Base-by-base conservation (phyloP, 176 grass and related monocot species). In the Carex cristatella region DNA sequence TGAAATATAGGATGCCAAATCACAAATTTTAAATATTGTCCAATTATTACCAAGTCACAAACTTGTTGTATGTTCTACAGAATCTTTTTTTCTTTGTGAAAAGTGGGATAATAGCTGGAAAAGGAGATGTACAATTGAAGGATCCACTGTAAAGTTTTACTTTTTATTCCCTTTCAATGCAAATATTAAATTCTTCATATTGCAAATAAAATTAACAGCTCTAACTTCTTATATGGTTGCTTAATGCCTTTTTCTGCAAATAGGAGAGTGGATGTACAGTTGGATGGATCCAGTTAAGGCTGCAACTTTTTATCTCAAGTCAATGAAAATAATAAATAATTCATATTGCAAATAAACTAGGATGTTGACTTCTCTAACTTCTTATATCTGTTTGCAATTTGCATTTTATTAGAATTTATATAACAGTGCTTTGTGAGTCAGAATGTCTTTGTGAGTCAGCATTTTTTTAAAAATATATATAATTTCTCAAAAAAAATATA, bases 271-370 rank as follows among this genome's bases (percentile, higher is more conserved):
- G 49, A 77, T 56, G 46, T 56, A 77, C 73, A 77, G 49, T 14
- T 55, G 51, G 48, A 78, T 31, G 5, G 73, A 78, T 78, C 27
- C 19, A 18, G 1, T 51, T 2, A 14, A 23, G n/a, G 46, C 46
- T 78, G 73, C 35, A 78, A 57, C 51, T 78, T 78, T 56, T 10
- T 15, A 77, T 77, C 73, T 55, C 27, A 14, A 77, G 49, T 56
- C 46, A 56, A 77, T 56, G 27, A 55, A 54, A 77, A 56, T 54
- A 46, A 46, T 51, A 46, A 77, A 77, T 77, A 77, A 54, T 14
- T 53, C 72, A 54, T 14, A 51, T 16, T 78, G 49, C 51, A 56
- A 78, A 32, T 32, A 55, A 77, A 77, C 10, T 33, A 78, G 0
- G 27, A 78, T 33, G 51, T 32, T 78, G 73, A 78, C 51, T 33